Evolutionary conservation across 305 asterid species (phyloP).

Genomic region (Andrographis paniculata): DNA sequence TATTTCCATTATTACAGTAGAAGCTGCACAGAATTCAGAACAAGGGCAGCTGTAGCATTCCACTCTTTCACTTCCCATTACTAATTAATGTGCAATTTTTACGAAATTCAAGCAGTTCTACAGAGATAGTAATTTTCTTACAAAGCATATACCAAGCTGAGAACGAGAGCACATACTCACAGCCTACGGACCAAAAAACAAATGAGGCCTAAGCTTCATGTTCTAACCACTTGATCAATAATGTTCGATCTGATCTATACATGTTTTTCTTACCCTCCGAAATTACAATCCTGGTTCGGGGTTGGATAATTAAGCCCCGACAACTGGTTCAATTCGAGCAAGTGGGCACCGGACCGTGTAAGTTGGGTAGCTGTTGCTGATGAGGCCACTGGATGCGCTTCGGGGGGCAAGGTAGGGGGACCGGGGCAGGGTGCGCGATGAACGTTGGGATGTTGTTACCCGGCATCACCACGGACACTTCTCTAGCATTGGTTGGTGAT

Average conservation of each 20-base stretch:
- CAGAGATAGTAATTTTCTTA: too few species aligned
- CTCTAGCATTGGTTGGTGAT: slow-evolving; percentile 46
- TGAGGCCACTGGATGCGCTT: slow-evolving; percentile 61
- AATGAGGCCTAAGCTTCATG: slow-evolving; percentile 14
- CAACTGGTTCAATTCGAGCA: slow-evolving; percentile 11
- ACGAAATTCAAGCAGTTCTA: too few species aligned
- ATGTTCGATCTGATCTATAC: slow-evolving; percentile 19
- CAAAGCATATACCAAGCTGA: too few species aligned
- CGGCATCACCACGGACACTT: slow-evolving; percentile 79
- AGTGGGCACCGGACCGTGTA: slow-evolving; percentile 19
- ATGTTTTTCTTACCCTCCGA: too few species aligned
- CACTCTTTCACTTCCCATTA: too few species aligned
- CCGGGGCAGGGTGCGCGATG: slow-evolving; percentile 79
- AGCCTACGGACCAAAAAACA: slow-evolving; percentile 13
- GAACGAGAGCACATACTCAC: too few species aligned
- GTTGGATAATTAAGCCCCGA: neutral
- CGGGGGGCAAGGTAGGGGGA: slow-evolving; percentile 64
- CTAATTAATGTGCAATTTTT: too few species aligned
- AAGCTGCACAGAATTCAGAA: slow-evolving; percentile 7
- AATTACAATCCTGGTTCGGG: too few species aligned
- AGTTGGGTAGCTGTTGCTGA: slow-evolving; percentile 27
- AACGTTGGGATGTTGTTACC: slow-evolving; percentile 71
- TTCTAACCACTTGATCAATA: slow-evolving; percentile 5
- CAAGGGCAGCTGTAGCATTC: slow-evolving; percentile 8
- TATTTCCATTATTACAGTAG: slow-evolving; percentile 2